phyloP scores from a whole-genome alignment of 345 rosid species.

The Linum tenue region DNA sequence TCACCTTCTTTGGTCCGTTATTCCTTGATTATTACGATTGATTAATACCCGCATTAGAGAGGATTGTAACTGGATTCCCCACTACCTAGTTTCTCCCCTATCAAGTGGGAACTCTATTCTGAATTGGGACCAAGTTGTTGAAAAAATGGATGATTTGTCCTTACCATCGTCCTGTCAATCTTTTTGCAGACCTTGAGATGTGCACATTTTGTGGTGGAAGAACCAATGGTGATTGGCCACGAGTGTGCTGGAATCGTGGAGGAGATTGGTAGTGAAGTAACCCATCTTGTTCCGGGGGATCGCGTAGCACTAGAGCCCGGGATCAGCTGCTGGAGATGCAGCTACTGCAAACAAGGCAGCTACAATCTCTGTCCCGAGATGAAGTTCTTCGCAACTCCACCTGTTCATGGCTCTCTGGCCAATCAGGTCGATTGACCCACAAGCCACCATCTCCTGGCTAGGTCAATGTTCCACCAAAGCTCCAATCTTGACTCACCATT shows the following conservation, averaged over 20 bases:
- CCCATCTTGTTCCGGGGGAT: slow-evolving; percentile 53
- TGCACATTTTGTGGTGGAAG: slow-evolving; percentile 71
- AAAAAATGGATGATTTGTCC: slow-evolving; percentile 6
- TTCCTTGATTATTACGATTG: neutral
- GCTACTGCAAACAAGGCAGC: slow-evolving; percentile 60
- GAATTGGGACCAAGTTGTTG: neutral
- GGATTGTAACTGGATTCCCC: neutral
- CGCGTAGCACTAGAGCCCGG: slow-evolving; percentile 90
- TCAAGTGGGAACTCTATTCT: neutral
- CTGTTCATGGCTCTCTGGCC: slow-evolving; percentile 82
- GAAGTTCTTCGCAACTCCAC: slow-evolving; percentile 94
- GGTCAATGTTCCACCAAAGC: too few species aligned
- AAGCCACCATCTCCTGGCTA: neutral
- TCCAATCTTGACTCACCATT: too few species aligned
- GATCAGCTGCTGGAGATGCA: slow-evolving; percentile 72
- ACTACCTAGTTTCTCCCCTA: neutral
- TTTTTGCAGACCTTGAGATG: slow-evolving; percentile 58
- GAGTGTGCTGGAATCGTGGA: slow-evolving; percentile 90
- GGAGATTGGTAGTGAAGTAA: slow-evolving; percentile 74
- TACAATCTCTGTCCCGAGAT: slow-evolving; percentile 85
- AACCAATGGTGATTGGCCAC: slow-evolving; percentile 95
- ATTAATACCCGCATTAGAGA: neutral
- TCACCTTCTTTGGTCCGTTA: slow-evolving; percentile 8
- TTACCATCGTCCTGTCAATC: slow-evolving; percentile 2
- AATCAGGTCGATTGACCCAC: slow-evolving; percentile 40